Evolutionary conservation across 768 basidiomycete genomes (phyloP), one percentile per base, ranked within the genome.

Genomic region (Strobilomyces echinocephalus): DNA sequence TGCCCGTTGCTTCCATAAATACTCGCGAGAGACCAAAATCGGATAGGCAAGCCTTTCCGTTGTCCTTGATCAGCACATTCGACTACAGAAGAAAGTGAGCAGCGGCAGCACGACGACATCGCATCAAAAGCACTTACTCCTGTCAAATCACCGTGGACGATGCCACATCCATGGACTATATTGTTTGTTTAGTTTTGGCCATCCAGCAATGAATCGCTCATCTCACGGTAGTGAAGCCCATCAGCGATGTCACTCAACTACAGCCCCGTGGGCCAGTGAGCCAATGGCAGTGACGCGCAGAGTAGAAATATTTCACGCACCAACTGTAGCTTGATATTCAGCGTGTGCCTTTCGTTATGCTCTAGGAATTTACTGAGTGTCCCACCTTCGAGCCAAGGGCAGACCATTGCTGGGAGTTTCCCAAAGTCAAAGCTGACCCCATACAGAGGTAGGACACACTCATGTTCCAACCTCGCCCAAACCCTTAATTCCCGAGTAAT

Each of bases 71-170:
- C 16, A 76, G 60, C 4, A 75, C 58, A 54, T 76, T 74, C 1
- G 61, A 65, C 74, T 74, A 38, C 14, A 3, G 31, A 20, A 34
- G 18, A 30, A 49, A 5, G 38, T 56, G 15, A 54, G 31, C 39
- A 18, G 41, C 14, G 14, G 9, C 15, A 51, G 33, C 15, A n/a
- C 43, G 16, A 42, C 3, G 35, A 39, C 10, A 9, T 33, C 3
- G 5, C 9, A 8, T 5, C 4, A 21, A 10, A 15, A 42, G 21
- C 36, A 62, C 64, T 44, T 47, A 76, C 76, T 18, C 73, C 76
- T 54, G 75, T 76, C 20, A 79, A 64, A 46, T 79, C 77, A 1
- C 77, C 76, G 46, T 77, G 79, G 14, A 77, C 65, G 26, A 79
- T 57, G 9, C 62, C 58, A 24, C 61, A 63, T 18, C 55, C 58